Evolutionary conservation across 108 stramenopile species (phyloP).

Genomic region (Skeletonema potamos): DNA sequence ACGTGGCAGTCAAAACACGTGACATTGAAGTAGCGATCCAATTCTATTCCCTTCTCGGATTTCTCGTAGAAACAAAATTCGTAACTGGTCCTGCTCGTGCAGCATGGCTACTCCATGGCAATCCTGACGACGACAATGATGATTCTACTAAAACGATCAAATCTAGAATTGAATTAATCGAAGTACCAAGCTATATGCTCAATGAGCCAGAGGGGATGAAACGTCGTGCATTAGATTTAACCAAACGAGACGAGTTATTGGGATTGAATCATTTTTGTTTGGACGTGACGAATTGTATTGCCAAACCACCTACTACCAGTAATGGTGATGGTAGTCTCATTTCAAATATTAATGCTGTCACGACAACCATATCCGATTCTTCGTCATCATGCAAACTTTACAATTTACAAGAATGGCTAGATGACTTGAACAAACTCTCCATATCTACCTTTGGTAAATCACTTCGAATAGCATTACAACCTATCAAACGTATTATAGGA

Average conservation of each 20-base stretch:
- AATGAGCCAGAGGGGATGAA: conserved; percentile 68
- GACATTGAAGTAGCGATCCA: conserved; percentile 81
- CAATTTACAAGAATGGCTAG: conserved; percentile 59
- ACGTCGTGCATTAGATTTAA: conserved; percentile 68
- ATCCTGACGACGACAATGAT: conserved; percentile 5
- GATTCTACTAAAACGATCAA: not conserved
- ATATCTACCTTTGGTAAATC: conserved; percentile 63
- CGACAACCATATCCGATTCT: not conserved
- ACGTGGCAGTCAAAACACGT: conserved; percentile 73
- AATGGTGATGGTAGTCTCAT: not conserved
- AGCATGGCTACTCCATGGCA: conserved; percentile 62
- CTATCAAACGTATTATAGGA: conserved; percentile 73
- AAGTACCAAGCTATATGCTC: conserved; percentile 74
- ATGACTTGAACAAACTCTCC: conserved; percentile 62
- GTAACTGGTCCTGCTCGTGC: conserved; percentile 73
- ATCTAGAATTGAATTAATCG: conserved; percentile 74
- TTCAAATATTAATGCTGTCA: not conserved
- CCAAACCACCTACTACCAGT: not conserved
- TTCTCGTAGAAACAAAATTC: conserved; percentile 67
- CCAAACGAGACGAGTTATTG: conserved; percentile 60
- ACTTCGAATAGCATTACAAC: conserved; percentile 66
- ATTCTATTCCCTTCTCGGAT: conserved; percentile 82
- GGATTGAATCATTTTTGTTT: conserved; percentile 83
- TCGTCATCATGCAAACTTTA: conserved; percentile 31
- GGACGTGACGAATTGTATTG: conserved; percentile 62